These are phyloP conservation scores for Cudoniella acicularis DNA, from an alignment of 495 filamentous ascomycete genomes.

Conservation along the genomic window DNA sequence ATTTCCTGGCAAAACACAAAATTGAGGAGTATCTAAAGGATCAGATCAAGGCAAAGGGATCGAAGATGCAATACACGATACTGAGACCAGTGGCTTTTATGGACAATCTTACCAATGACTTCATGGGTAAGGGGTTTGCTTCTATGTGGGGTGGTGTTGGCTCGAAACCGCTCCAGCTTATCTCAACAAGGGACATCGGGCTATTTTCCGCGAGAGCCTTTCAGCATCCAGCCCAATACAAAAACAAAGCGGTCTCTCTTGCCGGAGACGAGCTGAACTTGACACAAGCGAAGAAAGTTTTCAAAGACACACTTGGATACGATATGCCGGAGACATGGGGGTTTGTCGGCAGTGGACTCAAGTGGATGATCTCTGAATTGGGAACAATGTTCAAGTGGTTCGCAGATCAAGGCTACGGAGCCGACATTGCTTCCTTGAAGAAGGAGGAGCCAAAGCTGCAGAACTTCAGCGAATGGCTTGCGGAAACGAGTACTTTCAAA, in stretches of 20 bases:
- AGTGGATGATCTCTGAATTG: slow-evolving; percentile 32
- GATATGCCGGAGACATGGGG: slow-evolving; percentile 36
- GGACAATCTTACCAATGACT: slow-evolving; percentile 58
- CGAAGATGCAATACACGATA: slow-evolving; percentile 58
- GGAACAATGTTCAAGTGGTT: slow-evolving; percentile 45
- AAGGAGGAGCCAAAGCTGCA: slow-evolving; percentile 38
- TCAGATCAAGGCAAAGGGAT: slow-evolving; percentile 25
- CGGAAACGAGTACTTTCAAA: slow-evolving; percentile 34
- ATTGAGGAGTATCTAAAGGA: slow-evolving; percentile 61
- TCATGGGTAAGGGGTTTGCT: slow-evolving; percentile 59
- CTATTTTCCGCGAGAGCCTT: slow-evolving; percentile 62
- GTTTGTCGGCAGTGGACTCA: slow-evolving; percentile 37
- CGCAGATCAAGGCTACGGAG: slow-evolving; percentile 37
- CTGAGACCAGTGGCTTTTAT: slow-evolving; percentile 63
- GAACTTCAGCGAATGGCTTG: slow-evolving; percentile 41
- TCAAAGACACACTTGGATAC: slow-evolving; percentile 35
- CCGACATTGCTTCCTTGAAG: slow-evolving; percentile 37
- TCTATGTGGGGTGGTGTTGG: slow-evolving; percentile 42
- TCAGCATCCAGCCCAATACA: slow-evolving; percentile 32
- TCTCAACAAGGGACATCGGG: slow-evolving; percentile 60
- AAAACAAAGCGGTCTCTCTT: slow-evolving; percentile 35
- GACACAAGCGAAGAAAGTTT: slow-evolving; percentile 33
- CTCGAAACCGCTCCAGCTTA: slow-evolving; percentile 50
- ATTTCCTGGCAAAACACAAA: slow-evolving; percentile 63
- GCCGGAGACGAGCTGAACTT: slow-evolving; percentile 46